A percentile compares a stretch with the other conserved stretches of the same genome.
phyloP scores from a whole-genome alignment of 768 basidiomycete genomes.

The Xerocomellus amylosporus region DNA sequence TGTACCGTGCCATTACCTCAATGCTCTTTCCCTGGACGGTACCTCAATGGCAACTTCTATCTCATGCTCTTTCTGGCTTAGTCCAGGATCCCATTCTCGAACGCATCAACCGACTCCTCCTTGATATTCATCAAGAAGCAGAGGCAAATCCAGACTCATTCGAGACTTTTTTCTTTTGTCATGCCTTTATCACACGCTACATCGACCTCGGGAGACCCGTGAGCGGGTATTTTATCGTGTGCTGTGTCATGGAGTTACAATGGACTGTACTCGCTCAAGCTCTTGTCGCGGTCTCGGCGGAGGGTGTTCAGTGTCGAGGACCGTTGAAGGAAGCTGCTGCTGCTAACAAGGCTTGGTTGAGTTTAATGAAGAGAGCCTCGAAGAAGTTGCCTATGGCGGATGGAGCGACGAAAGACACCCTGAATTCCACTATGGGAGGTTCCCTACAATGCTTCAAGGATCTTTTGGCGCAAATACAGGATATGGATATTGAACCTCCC shows the following conservation, averaged over 20 bases:
- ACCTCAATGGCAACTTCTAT: constrained; percentile 59
- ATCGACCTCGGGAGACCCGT: constrained; percentile 72
- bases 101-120: constrained; percentile 64
- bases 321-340: constrained; percentile 70
- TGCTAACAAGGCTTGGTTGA: constrained; percentile 78
- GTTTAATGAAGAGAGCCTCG: constrained; percentile 56
- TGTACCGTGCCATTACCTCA: constrained; percentile 82
- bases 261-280: constrained; percentile 84
- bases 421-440: constrained; percentile 53
- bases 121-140: constrained; percentile 56
- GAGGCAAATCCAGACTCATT: constrained; percentile 39
- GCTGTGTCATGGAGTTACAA: constrained; percentile 80
- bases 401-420: constrained; percentile 32
- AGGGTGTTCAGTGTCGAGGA: constrained; percentile 16
- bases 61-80: constrained; percentile 53
- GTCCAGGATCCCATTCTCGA: constrained; percentile 68
- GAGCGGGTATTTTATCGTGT: constrained; percentile 86
- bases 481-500: constrained; percentile 76
- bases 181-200: constrained; percentile 74
- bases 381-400: constrained; percentile 38
- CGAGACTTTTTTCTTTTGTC: constrained; percentile 51
- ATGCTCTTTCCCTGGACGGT: constrained; percentile 73
- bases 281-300: constrained; percentile 40
- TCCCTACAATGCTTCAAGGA: constrained; percentile 78
- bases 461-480: constrained; percentile 73